These are phyloP conservation scores for Suhomyces maxii DNA, from an alignment of 1,139 yeast genomes.

Conservation along the genomic window DNA sequence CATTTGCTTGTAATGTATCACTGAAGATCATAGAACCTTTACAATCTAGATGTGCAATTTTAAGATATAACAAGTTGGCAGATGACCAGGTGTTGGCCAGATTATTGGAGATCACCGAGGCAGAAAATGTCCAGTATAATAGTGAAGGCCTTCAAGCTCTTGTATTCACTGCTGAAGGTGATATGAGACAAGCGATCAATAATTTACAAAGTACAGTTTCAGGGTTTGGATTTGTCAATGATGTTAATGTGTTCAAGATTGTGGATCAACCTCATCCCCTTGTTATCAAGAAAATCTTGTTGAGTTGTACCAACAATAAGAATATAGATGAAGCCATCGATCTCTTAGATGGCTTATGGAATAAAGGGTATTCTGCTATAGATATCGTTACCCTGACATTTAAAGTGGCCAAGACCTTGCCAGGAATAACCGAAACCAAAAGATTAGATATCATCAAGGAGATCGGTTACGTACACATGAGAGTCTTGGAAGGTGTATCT, in stretches of 20 bases:
- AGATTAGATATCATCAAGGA: constrained; percentile 78
- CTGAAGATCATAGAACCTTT: constrained; percentile 94
- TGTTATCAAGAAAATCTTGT: constrained; percentile 72
- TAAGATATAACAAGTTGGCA: constrained; percentile 75
- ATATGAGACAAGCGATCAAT: constrained; percentile 97
- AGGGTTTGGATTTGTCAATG: constrained; percentile 88
- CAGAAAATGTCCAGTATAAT: constrained; percentile 73
- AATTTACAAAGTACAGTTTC: constrained; percentile 92
- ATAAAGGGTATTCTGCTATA: constrained; percentile 88
- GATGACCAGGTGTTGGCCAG: constrained; percentile 85
- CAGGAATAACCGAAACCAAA: constrained; percentile 62
- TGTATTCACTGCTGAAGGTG: constrained; percentile 97
- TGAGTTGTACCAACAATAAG: constrained; percentile 47
- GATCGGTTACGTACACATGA: constrained; percentile 88
- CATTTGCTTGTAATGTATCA: constrained; percentile 95
- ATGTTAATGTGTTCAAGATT: constrained; percentile 88
- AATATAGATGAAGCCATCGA: constrained; percentile 68
- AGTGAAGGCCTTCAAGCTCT: constrained; percentile 93
- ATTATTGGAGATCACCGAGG: constrained; percentile 66
- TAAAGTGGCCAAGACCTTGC: constrained; percentile 77
- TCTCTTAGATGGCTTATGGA: constrained; percentile 72
- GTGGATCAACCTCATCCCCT: constrained; percentile 97
- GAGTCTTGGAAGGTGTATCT: constrained; percentile 90
- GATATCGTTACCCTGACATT: constrained; percentile 92
- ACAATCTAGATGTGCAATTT: constrained; percentile 94